These are phyloP conservation scores for Heritiera littoralis DNA, from an alignment of 345 rosid species.

Conservation along the genomic window DNA sequence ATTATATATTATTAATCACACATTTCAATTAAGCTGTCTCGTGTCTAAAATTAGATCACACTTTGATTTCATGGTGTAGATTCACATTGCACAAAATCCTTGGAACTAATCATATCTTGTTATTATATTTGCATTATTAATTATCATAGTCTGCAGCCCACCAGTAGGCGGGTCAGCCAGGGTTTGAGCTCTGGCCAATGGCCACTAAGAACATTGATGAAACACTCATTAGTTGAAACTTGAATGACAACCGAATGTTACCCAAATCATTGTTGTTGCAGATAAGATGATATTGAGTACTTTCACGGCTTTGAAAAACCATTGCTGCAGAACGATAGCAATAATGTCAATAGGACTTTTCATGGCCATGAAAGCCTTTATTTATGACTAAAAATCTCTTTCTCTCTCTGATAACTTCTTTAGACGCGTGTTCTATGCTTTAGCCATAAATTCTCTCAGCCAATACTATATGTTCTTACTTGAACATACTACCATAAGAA, in stretches of 20 bases:
- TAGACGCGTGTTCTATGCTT: constrained; percentile 30
- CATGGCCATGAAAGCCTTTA: not conserved
- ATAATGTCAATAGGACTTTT: not conserved
- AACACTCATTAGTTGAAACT: not conserved
- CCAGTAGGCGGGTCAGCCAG: too few relatives aligned
- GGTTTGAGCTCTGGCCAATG: not conserved
- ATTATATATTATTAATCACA: not conserved
- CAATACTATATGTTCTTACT: not conserved
- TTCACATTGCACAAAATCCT: not conserved
- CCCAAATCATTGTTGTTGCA: not conserved
- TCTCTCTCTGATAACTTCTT: constrained; percentile 7
- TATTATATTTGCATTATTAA: not conserved
- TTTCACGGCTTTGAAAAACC: not conserved
- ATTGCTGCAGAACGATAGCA: not conserved
- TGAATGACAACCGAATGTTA: not conserved
- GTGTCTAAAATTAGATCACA: constrained; percentile 16
- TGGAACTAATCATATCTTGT: not conserved
- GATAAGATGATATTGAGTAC: not conserved
- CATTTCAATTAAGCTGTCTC: not conserved
- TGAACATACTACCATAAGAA: not conserved
- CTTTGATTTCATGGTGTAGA: constrained; percentile 8
- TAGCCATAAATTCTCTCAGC: constrained; percentile 26
- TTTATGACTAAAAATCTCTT: not conserved
- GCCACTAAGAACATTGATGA: not conserved
- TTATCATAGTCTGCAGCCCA: too few relatives aligned